phyloP scores from a whole-genome alignment of 2,329 filamentous ascomycete genomes.

The Fusarium anguioides region DNA sequence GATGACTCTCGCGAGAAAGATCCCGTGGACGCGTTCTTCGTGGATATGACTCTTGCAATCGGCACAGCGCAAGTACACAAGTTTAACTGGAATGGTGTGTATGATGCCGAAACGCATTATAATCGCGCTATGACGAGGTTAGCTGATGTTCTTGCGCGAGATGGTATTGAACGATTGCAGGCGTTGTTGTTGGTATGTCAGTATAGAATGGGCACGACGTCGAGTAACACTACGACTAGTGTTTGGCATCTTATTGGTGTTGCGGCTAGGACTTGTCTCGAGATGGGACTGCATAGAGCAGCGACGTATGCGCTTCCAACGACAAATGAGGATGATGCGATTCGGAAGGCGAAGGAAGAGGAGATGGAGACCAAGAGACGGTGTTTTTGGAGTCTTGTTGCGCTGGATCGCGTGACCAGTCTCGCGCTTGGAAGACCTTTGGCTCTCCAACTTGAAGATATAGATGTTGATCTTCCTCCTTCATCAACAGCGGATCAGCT shows the following conservation, averaged over 20 bases:
- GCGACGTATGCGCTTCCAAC: slow-evolving; percentile 46
- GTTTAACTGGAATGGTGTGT: slow-evolving; percentile 57
- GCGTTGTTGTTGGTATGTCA: slow-evolving; percentile 57
- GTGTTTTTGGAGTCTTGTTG: slow-evolving; percentile 58
- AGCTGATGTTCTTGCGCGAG: slow-evolving; percentile 50
- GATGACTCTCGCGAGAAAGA: slow-evolving; percentile 38
- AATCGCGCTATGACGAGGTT: slow-evolving; percentile 53
- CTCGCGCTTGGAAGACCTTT: slow-evolving; percentile 54
- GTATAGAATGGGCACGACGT: slow-evolving; percentile 55
- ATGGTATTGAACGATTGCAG: slow-evolving; percentile 53
- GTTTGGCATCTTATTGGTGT: slow-evolving; percentile 59
- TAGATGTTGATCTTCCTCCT: slow-evolving; percentile 52
- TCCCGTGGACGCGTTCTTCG: slow-evolving; percentile 52
- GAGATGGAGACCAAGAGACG: slow-evolving; percentile 51
- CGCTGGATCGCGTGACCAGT: slow-evolving; percentile 52
- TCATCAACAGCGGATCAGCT: slow-evolving; percentile 33
- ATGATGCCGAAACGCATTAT: slow-evolving; percentile 56
- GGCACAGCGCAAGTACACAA: slow-evolving; percentile 57
- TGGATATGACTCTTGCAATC: slow-evolving; percentile 58
- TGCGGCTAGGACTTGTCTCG: slow-evolving; percentile 54
- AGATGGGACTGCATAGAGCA: slow-evolving; percentile 55
- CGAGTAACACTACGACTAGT: slow-evolving; percentile 52
- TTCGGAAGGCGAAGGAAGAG: slow-evolving; percentile 17
- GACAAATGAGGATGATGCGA: background rate
- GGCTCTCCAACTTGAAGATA: slow-evolving; percentile 55